Conservation (phyloP, 1,284 basidiomycete species). For the Boletus hoseneyae region DNA sequence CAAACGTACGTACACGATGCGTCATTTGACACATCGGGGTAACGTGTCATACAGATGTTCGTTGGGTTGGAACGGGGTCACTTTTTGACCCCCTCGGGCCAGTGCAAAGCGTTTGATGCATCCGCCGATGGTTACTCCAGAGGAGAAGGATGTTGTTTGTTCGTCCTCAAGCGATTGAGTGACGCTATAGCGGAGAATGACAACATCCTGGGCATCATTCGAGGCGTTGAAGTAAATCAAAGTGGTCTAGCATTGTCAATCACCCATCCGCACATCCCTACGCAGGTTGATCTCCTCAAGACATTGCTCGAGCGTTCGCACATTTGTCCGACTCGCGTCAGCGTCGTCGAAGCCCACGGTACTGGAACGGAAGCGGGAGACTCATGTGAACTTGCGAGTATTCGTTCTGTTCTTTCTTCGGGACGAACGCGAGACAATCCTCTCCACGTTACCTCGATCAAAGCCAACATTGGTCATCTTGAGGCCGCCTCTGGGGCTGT, state of each 20-base stretch:
- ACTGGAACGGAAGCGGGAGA: slow-evolving; percentile 72
- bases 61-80: slow-evolving; percentile 66
- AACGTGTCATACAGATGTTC: slow-evolving; percentile 49
- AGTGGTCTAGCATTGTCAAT: slow-evolving; percentile 62
- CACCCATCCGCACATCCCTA: slow-evolving; percentile 63
- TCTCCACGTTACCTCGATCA: slow-evolving; percentile 64
- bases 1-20: slow-evolving; percentile 49
- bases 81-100: slow-evolving; percentile 63
- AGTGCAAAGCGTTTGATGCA: slow-evolving; percentile 69
- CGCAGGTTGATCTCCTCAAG: slow-evolving; percentile 54
- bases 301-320: slow-evolving; percentile 46
- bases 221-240: slow-evolving; percentile 67
- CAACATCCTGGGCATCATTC: slow-evolving; percentile 63
- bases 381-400: slow-evolving; percentile 58
- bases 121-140: slow-evolving; percentile 71
- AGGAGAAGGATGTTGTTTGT: slow-evolving; percentile 67
- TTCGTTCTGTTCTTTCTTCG: slow-evolving; percentile 52
- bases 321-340: slow-evolving; percentile 46
- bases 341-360: slow-evolving; percentile 69
- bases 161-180: slow-evolving; percentile 65
- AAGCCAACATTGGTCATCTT: slow-evolving; percentile 70
- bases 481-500: slow-evolving; percentile 73
- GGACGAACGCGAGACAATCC: slow-evolving; percentile 43
- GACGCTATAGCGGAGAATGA: slow-evolving; percentile 66
- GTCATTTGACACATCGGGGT: slow-evolving; percentile 5